Evolutionary conservation across 2,329 filamentous ascomycete genomes (phyloP), one percentile per base, ranked within the genome.

Genomic region (Ambrosiella beaveri): DNA sequence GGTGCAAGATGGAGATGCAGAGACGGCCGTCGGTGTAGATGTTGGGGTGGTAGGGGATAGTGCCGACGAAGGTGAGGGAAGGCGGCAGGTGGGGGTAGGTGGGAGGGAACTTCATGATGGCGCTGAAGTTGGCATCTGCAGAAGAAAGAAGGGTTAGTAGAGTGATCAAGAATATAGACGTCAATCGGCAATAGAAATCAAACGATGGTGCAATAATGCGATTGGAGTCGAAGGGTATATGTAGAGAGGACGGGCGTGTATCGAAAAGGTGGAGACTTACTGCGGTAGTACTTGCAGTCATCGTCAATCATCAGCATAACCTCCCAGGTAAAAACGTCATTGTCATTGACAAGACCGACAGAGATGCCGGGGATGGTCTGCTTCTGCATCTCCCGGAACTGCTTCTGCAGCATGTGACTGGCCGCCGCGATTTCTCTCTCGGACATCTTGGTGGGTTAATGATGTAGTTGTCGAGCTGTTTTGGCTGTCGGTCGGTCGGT

Each of bases 301-400:
- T 96, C 90, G 62, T 82, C 88, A 63, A 97, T 91, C 91, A 98
- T 97, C 61, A 98, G 81, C 86, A 96, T 95, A 17, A 97, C 89
- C 71, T 97, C 90, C 93, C 93, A 98, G 74, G 95, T 86, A 64
- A 96, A 96, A 8, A 97, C 82, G 68, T 95, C 95, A 71, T 74
- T 85, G 69, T 86, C 86, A 65, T 84, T 82, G 56, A 90, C 82
- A 49, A 98, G 75, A 0, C 93, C 93, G 65, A 88, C 95, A 62
- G 89, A 96, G 67, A 97, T 95, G 57, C 91, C 93, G 0, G 88
- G 88, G 52, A 97, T 89, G 68, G 89, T 91, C 69, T 88, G 84
- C 27, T 79, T 82, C 71, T 95, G 88, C 81, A 98, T 97, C 68
- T 94, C 84, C 74, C 95, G 95, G 63, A 97, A 81, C 72, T 97